Base-by-base conservation (phyloP, 2,329 filamentous ascomycete species). In the Bipolaris sorokiniana region DNA sequence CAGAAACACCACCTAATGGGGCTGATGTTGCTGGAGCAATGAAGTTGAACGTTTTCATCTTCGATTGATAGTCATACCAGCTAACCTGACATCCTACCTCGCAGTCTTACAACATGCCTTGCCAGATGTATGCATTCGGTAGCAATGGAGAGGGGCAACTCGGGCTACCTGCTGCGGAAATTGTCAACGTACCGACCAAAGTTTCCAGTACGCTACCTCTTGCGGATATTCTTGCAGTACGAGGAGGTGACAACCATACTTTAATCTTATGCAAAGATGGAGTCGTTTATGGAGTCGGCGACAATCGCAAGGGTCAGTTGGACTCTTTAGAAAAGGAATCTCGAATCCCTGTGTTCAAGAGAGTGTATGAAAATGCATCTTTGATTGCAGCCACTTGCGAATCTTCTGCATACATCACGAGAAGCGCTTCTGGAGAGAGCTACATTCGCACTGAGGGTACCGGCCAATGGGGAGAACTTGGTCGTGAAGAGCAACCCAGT, bases 161-260 rank as follows among this genome's bases (percentile, higher is more conserved):
- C 13, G 82, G 81, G 3, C 72, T 84, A 6, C 75, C 81, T 60
- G 66, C 65, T 15, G 81, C 83, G 66, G 73, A 77, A 0, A 76
- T 77, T 5, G 68, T 68, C 26, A 44, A 50, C 34, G 65, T 50
- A 3, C 68, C 71, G 53, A 57, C 59, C 9, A 18, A 55, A 36
- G 56, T 65, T 2, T 37, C 53, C 7, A 26, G 42, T 36, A 38
- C n/a, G 18, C 26, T 57, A 0, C 37, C 55, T 9, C 41, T 66
- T 1, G 47, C 57, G 7, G 38, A 48, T 1, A 28, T 75, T 22
- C 40, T 42, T 13, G 66, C 71, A 13, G 80, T 88, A 23, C 77
- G 72, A 42, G 82, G 91, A 7, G 94, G 94, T 3, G 93, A 93
- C 1, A 97, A 97, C 70, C 94, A 97, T 75, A 96, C 92, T 0